Conservation (phyloP, 306 rosid species). For the Mucuna pruriens region DNA sequence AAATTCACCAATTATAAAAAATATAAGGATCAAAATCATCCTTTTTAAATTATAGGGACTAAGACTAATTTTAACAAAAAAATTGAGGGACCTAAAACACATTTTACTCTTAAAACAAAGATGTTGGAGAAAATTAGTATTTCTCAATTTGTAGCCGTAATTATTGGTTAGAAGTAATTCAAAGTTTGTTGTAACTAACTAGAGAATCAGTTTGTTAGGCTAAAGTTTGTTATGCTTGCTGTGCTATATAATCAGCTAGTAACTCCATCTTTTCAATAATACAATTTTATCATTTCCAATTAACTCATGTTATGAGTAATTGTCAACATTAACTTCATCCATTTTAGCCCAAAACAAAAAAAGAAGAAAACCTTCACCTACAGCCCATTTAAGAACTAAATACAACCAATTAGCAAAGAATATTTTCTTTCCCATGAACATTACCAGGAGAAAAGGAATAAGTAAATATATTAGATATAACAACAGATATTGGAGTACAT, state of each 20-base stretch:
- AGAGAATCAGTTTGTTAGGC: too few relatives aligned
- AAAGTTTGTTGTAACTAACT: too few relatives aligned
- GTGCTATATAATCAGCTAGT: too few relatives aligned
- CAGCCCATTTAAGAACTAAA: neutral
- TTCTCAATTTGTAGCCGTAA: neutral
- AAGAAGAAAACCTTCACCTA: conserved; percentile 6
- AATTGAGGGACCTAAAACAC: neutral
- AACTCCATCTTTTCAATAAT: too few relatives aligned
- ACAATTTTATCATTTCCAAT: too few relatives aligned
- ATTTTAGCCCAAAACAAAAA: neutral
- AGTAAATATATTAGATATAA: neutral
- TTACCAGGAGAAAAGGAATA: conserved; percentile 16
- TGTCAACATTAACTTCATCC: neutral
- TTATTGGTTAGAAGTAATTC: too few relatives aligned
- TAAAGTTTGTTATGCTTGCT: too few relatives aligned
- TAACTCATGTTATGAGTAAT: too few relatives aligned
- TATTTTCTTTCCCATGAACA: conserved; percentile 25
- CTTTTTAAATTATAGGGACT: neutral
- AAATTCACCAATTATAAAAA: neutral
- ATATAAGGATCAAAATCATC: neutral
- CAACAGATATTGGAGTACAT: neutral
- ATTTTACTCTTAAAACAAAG: neutral
- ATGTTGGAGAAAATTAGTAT: neutral
- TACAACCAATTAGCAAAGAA: conserved; percentile 13
- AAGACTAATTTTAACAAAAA: neutral